A percentile compares a stretch with the other conserved stretches of the same genome.
Evolutionary conservation across 2,329 filamentous ascomycete species (phyloP).

Genomic region (Epichloe gansuensis): DNA sequence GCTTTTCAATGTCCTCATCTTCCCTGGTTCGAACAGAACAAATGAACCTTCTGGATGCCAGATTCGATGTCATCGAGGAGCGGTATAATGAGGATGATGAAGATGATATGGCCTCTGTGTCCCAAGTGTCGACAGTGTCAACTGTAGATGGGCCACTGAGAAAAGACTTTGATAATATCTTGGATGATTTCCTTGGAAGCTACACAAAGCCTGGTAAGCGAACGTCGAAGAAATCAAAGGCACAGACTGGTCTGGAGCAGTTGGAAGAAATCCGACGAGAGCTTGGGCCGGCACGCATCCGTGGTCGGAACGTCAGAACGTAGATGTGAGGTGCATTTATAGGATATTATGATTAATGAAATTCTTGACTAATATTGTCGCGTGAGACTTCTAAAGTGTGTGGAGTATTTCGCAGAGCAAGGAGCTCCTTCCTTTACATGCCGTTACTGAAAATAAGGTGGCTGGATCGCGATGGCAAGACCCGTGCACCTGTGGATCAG

Average conservation of each 20-base stretch:
- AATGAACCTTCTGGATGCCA: slow-evolving; percentile 69
- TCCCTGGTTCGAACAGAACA: slow-evolving; percentile 80
- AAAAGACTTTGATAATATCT: slow-evolving; percentile 73
- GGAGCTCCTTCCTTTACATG: too few species aligned
- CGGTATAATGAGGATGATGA: slow-evolving; percentile 46
- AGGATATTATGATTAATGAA: slow-evolving; percentile 5
- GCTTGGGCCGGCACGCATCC: slow-evolving; percentile 62
- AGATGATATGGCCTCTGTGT: slow-evolving; percentile 43
- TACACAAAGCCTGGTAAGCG: slow-evolving; percentile 63
- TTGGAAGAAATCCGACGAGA: slow-evolving; percentile 78
- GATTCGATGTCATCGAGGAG: slow-evolving; percentile 86
- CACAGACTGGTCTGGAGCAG: slow-evolving; percentile 73
- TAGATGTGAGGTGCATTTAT: background rate
- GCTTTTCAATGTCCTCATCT: slow-evolving; percentile 86
- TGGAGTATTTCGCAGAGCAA: too few species aligned
- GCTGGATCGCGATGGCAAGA: background rate
- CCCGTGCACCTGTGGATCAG: too few species aligned
- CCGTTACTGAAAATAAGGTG: background rate
- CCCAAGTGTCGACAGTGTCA: slow-evolving; percentile 50
- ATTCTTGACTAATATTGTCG: background rate
- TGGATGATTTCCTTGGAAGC: slow-evolving; percentile 82
- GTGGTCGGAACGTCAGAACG: slow-evolving; percentile 11
- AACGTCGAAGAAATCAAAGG: slow-evolving; percentile 66
- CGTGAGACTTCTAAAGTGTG: background rate
- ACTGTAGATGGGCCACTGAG: slow-evolving; percentile 57